Evolutionary conservation across 2,329 filamentous ascomycete genomes (phyloP).

Genomic region (Emergomyces pasteurianus): DNA sequence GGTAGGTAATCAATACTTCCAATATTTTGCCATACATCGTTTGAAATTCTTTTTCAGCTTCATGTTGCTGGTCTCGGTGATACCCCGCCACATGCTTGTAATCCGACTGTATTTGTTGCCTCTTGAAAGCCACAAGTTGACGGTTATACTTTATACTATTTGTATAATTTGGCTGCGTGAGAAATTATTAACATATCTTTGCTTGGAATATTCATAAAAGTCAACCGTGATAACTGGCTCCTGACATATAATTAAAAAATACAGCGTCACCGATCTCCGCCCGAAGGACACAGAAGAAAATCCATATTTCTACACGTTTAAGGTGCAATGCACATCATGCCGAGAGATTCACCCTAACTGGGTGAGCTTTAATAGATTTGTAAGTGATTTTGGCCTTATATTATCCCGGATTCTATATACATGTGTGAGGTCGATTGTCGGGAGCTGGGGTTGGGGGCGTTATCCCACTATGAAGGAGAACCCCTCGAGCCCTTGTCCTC

Average conservation of each 20-base stretch:
- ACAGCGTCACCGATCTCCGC: conserved; percentile 77
- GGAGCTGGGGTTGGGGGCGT: not conserved
- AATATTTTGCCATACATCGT: not conserved
- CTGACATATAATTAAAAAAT: not conserved
- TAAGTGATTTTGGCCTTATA: conserved; percentile 25
- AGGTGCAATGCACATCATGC: conserved; percentile 96
- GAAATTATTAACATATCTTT: not conserved
- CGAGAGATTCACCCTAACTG: conserved; percentile 79
- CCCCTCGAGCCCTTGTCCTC: not conserved
- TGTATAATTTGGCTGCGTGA: not conserved
- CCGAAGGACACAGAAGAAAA: conserved; percentile 69
- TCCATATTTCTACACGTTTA: conserved; percentile 96
- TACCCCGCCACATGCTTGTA: not conserved
- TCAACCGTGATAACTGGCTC: not conserved
- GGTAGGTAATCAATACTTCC: not conserved
- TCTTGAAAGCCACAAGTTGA: not conserved
- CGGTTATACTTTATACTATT: not conserved
- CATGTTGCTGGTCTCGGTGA: not conserved
- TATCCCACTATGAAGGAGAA: not conserved
- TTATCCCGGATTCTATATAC: no score
- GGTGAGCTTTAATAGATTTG: conserved; percentile 79
- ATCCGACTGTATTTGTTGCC: not conserved
- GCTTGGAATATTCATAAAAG: not conserved
- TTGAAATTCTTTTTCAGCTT: not conserved
- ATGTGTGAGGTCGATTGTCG: no score